phyloP scores from a whole-genome alignment of 768 basidiomycete genomes.

The Rhizopogon salebrosus region DNA sequence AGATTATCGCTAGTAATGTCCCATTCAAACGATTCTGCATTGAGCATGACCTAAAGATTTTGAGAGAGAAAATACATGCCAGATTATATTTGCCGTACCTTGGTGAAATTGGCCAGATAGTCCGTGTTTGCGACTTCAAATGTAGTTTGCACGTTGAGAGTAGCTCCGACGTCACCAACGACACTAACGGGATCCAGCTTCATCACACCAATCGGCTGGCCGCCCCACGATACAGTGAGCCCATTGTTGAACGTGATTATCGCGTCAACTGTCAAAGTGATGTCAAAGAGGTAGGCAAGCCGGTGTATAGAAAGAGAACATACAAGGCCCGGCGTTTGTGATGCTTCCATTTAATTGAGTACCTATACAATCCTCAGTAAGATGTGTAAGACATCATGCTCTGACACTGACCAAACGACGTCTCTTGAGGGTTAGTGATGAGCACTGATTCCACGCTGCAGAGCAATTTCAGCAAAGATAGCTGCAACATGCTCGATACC shows the following conservation, averaged over 20 bases:
- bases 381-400: neutral
- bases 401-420: slow-evolving; percentile 45
- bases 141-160: slow-evolving; percentile 45
- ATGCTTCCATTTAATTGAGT: slow-evolving; percentile 57
- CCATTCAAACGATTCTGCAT: slow-evolving; percentile 65
- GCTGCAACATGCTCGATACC: neutral
- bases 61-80: neutral
- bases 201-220: slow-evolving; percentile 51
- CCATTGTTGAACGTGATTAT: slow-evolving; percentile 61
- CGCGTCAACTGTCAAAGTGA: slow-evolving; percentile 48
- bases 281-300: slow-evolving; percentile 3
- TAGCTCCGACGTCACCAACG: slow-evolving; percentile 58
- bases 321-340: slow-evolving; percentile 69
- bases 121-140: slow-evolving; percentile 56
- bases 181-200: slow-evolving; percentile 56
- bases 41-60: slow-evolving; percentile 43
- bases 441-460: slow-evolving; percentile 53
- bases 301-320: slow-evolving; percentile 17
- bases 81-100: slow-evolving; percentile 28
- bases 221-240: slow-evolving; percentile 56
- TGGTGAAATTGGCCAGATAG: slow-evolving; percentile 60
- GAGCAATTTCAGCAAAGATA: neutral
- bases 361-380: slow-evolving; percentile 26
- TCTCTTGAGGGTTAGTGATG: slow-evolving; percentile 52
- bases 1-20: slow-evolving; percentile 60